Percentiles rank a stretch among this genome's conserved stretches.
phyloP scores from a whole-genome alignment of 768 basidiomycete species.

The Rubroboletus satanas region DNA sequence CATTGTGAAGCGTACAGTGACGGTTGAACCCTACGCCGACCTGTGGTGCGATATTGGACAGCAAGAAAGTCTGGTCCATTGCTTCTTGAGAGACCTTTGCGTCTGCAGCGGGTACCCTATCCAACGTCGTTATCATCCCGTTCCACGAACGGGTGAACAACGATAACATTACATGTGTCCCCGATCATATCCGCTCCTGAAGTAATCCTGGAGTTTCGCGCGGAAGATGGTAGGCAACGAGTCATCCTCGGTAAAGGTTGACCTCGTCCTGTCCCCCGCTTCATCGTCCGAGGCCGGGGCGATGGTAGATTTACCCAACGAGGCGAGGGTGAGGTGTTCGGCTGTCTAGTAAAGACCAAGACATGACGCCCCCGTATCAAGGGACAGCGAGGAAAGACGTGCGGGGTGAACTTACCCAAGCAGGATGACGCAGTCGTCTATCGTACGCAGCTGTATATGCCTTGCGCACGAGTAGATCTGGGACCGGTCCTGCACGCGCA shows the following conservation, averaged over 20 bases:
- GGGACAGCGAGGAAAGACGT: too few relatives aligned
- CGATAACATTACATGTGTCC: constrained; percentile 80
- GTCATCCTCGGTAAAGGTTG: constrained; percentile 80
- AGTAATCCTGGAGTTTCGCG: constrained; percentile 84
- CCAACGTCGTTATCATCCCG: not conserved
- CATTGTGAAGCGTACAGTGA: constrained; percentile 57
- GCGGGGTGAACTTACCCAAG: constrained; percentile 63
- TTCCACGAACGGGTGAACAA: not conserved
- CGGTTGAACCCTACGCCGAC: constrained; percentile 97
- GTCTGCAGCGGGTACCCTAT: constrained; percentile 94
- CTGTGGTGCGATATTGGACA: constrained; percentile 97
- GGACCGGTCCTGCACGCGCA: constrained; percentile 67
- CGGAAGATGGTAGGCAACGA: constrained; percentile 74
- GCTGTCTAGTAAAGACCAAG: constrained; percentile 61
- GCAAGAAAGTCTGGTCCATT: constrained; percentile 94
- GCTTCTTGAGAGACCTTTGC: constrained; percentile 88
- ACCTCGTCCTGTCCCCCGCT: constrained; percentile 67
- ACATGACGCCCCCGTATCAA: not conserved
- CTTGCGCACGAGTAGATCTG: constrained; percentile 72
- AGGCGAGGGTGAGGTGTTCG: constrained; percentile 84
- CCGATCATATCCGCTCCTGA: constrained; percentile 89
- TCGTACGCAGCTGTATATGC: constrained; percentile 93
- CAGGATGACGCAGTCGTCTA: constrained; percentile 81
- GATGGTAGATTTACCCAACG: constrained; percentile 51
- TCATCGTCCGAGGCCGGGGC: constrained; percentile 35